Evolutionary conservation across 345 rosid species (phyloP).

Genomic region (Garcia nutans): DNA sequence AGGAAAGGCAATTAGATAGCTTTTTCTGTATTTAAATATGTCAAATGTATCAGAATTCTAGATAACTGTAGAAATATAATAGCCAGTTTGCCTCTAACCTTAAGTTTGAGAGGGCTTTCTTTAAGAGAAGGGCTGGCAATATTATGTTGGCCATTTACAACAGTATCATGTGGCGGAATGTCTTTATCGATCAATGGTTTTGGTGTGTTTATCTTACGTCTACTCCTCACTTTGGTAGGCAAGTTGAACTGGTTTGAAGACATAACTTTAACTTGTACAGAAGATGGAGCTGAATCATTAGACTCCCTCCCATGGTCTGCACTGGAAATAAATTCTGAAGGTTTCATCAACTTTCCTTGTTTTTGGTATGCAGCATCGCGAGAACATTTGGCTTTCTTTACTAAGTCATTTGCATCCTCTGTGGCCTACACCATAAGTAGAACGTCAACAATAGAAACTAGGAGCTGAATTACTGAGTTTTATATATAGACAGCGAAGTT

Average conservation of each 20-base stretch:
- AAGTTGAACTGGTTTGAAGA: conserved; percentile 45
- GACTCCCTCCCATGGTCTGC: conserved; percentile 46
- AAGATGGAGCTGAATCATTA: conserved; percentile 46
- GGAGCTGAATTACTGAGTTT: not conserved
- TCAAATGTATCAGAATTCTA: conserved; percentile 22
- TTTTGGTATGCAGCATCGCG: conserved; percentile 39
- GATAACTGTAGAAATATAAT: conserved; percentile 20
- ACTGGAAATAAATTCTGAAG: conserved; percentile 45
- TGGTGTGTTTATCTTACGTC: conserved; percentile 51
- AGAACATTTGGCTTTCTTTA: conserved; percentile 47
- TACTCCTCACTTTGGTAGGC: conserved; percentile 71
- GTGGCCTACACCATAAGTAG: conserved; percentile 36
- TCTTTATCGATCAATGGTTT: conserved; percentile 42
- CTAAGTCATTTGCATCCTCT: conserved; percentile 37
- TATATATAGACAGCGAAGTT: not conserved
- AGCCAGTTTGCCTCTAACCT: conserved; percentile 36
- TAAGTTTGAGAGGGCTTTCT: conserved; percentile 36
- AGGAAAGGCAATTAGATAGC: conserved; percentile 60
- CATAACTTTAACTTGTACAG: conserved; percentile 28
- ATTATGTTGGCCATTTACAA: conserved; percentile 39
- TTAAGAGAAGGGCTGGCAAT: conserved; percentile 27
- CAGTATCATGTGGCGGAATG: conserved; percentile 29
- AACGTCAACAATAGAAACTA: conserved; percentile 12
- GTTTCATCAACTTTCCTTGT: conserved; percentile 49
- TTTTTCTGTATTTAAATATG: conserved; percentile 53